A percentile compares a stretch with the other conserved stretches of the same genome.
Conservation (phyloP, 768 basidiomycete species). For the Naganishia vishniacii region DNA sequence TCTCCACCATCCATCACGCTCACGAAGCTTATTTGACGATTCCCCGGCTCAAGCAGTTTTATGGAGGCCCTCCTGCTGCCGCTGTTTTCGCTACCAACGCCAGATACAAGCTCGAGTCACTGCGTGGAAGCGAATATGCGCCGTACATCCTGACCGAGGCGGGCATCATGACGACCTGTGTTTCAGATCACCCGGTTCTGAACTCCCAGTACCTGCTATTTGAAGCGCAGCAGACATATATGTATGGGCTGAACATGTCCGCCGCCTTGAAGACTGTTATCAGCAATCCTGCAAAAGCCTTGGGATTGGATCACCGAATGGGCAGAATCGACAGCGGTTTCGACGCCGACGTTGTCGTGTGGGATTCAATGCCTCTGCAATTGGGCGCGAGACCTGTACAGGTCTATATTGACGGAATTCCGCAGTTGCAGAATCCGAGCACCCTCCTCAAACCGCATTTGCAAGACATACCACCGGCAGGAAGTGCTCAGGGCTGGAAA, state of each 20-base stretch:
- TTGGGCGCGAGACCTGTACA: conserved; percentile 73
- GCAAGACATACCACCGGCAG: conserved; percentile 60
- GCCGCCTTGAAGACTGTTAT: conserved; percentile 68
- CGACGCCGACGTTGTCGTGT: conserved; percentile 69
- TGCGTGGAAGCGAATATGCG: conserved; percentile 72
- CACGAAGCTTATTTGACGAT: conserved; percentile 79
- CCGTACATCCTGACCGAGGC: conserved; percentile 66
- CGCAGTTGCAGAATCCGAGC: conserved; percentile 53
- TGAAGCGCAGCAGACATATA: conserved; percentile 65
- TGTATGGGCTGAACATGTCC: conserved; percentile 63
- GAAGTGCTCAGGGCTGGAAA: conserved; percentile 58
- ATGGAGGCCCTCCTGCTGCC: conserved; percentile 65
- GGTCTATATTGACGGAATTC: conserved; percentile 78
- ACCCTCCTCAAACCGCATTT: conserved; percentile 57
- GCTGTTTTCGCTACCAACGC: conserved; percentile 71
- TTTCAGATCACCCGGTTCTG: conserved; percentile 52
- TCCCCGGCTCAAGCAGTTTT: conserved; percentile 64
- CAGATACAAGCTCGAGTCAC: conserved; percentile 73
- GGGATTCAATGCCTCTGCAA: conserved; percentile 62
- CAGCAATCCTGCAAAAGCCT: conserved; percentile 62
- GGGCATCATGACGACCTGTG: conserved; percentile 67
- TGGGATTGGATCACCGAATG: conserved; percentile 70
- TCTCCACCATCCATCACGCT: conserved; percentile 73
- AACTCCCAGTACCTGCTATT: conserved; percentile 59
- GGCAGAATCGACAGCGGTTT: conserved; percentile 66